Evolutionary conservation across 2,329 filamentous ascomycete species (phyloP), one percentile per base, ranked within the genome.

Genomic region (Ampelomyces quisqualis): DNA sequence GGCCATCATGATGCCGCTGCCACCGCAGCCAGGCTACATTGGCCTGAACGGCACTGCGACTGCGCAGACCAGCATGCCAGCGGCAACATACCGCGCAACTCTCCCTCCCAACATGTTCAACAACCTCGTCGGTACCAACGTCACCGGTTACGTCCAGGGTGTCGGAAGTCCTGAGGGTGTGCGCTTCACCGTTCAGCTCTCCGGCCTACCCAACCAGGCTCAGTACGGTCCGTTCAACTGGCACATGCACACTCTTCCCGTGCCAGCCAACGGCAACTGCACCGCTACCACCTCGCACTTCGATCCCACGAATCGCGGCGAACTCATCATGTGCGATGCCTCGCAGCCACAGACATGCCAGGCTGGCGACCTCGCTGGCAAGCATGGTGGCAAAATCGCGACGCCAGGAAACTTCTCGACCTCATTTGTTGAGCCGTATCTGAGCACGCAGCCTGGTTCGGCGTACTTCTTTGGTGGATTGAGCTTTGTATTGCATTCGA

Each of bases 401-500:
- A 51, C 53, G 4, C 47, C 50, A 1, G 55, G 58, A 1, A 52
- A 20, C 19, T 66, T 64, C 44, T 45, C 55, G 10, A 57, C 57
- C 5, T 57, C 21, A 44, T 74, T 77, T 33, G 37, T 55, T 1
- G 77, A 80, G 43, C 54, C 63, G 24, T 81, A 75, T 60, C 41
- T 77, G 34, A 76, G 76, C 13, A 73, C 72, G 20, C 55, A 62
- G 20, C 49, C 60, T 2, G 67, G 60, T 5, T 61, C 62, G 10
- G 51, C 55, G 8, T 66, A 73, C 8, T 80, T 74, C 57, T 70
- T 79, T 43, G 77, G 77, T 13, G 74, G 76, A 41, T 65, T 72
- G 39, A 74, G 71, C 24, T 62, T 80, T 45, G 77, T 80, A 24
- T 54, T 81, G 28, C 77, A 81, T 53, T 69, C 60, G 26, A 60